phyloP scores from a whole-genome alignment of 768 basidiomycete genomes.

The Collybia mongolica region DNA sequence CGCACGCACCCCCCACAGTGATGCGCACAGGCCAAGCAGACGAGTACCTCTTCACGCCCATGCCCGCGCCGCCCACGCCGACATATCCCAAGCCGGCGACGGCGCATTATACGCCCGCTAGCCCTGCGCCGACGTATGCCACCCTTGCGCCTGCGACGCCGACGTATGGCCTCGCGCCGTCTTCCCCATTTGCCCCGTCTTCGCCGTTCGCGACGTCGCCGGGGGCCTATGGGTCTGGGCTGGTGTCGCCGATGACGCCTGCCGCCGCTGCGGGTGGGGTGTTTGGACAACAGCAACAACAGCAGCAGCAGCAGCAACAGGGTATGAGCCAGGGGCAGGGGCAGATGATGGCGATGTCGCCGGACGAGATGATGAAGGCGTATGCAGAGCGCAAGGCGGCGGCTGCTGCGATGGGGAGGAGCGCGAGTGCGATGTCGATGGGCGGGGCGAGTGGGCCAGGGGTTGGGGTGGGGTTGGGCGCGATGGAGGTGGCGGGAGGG shows the following conservation, averaged over 20 bases:
- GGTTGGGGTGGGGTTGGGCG: too few species aligned
- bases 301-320: conserved; percentile 13
- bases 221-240: too few species aligned
- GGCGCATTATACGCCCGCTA: neutral
- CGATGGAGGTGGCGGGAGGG: too few species aligned
- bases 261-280: neutral
- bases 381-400: conserved; percentile 49
- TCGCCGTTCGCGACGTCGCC: neutral
- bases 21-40: conserved; percentile 57
- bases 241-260: too few species aligned
- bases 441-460: neutral
- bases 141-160: conserved; percentile 5
- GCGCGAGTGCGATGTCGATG: neutral
- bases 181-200: conserved; percentile 22
- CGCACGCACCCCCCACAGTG: conserved; percentile 37
- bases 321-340: too few species aligned
- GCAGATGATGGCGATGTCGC: conserved; percentile 39
- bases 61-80: conserved; percentile 30
- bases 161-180: conserved; percentile 6
- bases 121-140: conserved; percentile 2
- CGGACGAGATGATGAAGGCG: conserved; percentile 76
- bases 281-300: too few species aligned
- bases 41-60: conserved; percentile 47
- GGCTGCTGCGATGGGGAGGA: too few species aligned
- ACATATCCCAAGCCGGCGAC: conserved; percentile 34